Base-by-base conservation (phyloP, 345 rosid genomes). In the Salix suchowensis region DNA sequence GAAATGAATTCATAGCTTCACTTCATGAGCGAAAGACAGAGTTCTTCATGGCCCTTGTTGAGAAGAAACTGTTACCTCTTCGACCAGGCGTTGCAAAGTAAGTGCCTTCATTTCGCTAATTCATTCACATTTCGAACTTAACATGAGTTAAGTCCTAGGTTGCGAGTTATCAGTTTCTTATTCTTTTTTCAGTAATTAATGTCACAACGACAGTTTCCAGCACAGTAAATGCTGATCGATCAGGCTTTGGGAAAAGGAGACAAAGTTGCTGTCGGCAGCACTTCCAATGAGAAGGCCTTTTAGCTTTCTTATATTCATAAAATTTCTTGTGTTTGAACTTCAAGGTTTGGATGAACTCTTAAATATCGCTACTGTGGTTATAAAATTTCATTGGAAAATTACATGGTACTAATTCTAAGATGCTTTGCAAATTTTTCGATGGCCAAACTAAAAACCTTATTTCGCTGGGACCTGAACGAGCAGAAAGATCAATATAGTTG, bases 261-360 rank as follows among this genome's bases (percentile, higher is more conserved):
- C 28, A 83, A 85, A 81, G 97, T 95, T 65, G 98, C 98, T 5
- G 98, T 95, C 65, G 93, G 98, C 85, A 93, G 98, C 78, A 93
- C 98, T 71, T 95, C 98, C 14, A 93, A 93, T 87, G 97, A 93
- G 90, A 95, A 95, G 93, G 98, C 97, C 93, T 98, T 95, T 85
- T 70, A 28, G 48, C 32, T 0, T 54, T 36, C 34, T 23, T 37
- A 1, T 4, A 37, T 34, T 60, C 42, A 50, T 48, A 16, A 83
- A 60, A 32, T 37, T 75, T 40, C 8, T 37, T 11, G 50, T 12
- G 28, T 4, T 65, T 79, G 34, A 61, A 65, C 50, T 67, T 42
- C 13, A 7, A 18, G 60, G 8, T 54, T 54, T 19, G 60, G 60
- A 54, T 21, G 60, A 54, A 54, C 23, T 54, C 9, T 21, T 54